phyloP scores from a whole-genome alignment of 116 monocot species.

The Iris pallida region DNA sequence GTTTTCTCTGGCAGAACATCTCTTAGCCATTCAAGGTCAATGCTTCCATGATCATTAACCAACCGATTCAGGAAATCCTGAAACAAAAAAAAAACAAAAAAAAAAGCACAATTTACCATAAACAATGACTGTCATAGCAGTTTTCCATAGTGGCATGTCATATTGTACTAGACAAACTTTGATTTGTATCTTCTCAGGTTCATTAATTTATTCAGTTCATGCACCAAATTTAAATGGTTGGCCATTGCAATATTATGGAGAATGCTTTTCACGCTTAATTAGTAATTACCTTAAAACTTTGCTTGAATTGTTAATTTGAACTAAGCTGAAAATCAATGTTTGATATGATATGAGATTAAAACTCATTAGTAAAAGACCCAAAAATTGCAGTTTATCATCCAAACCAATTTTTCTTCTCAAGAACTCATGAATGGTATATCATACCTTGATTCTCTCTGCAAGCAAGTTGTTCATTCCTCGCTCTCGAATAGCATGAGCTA shows the following conservation, averaged over 20 bases:
- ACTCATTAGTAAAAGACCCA: background rate
- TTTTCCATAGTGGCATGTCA: no score
- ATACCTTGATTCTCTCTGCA: slow-evolving; percentile 71
- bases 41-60: slow-evolving; percentile 40
- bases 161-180: no score
- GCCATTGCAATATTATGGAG: no score
- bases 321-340: background rate
- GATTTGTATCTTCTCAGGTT: no score
- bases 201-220: no score
- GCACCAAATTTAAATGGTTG: no score
- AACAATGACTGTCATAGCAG: no score
- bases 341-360: background rate
- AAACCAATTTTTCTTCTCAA: background rate
- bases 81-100: background rate
- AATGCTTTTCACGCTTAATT: no score
- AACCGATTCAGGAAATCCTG: slow-evolving; percentile 41
- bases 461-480: slow-evolving; percentile 73
- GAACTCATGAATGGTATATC: background rate
- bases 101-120: no score
- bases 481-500: slow-evolving; percentile 52
- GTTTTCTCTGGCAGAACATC: slow-evolving; percentile 50
- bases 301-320: background rate
- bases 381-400: background rate
- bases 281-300: no score
- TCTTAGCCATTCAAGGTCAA: slow-evolving; percentile 47